Evolutionary conservation across 495 filamentous ascomycete species (phyloP).

Genomic region (Penicillium goetzii): DNA sequence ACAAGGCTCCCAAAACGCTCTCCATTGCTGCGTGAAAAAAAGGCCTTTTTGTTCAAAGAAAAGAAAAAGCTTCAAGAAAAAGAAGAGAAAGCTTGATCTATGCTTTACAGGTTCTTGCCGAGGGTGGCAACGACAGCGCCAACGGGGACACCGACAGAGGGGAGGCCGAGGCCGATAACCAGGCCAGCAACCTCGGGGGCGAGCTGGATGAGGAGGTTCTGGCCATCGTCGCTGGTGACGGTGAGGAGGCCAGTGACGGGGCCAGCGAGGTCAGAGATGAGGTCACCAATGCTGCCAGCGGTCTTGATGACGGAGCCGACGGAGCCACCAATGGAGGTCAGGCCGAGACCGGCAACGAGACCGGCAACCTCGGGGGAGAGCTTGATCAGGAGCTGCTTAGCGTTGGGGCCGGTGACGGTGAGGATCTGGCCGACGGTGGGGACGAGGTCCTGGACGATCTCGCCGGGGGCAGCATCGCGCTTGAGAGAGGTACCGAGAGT

Average conservation of each 20-base stretch:
- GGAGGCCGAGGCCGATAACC: conserved; percentile 44
- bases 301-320: conserved; percentile 36
- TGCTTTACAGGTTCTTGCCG: conserved; percentile 41
- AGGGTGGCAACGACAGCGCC: conserved; percentile 44
- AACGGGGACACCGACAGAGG: conserved; percentile 35
- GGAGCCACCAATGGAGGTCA: conserved; percentile 32
- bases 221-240: conserved; percentile 37
- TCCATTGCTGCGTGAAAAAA: conserved; percentile 31
- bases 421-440: conserved; percentile 36
- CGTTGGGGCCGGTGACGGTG: conserved; percentile 39
- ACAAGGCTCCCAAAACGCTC: conserved; percentile 27
- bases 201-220: conserved; percentile 43
- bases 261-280: conserved; percentile 39
- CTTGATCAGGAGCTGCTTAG: conserved; percentile 40
- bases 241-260: conserved; percentile 40
- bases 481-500: conserved; percentile 32
- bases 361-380: conserved; percentile 36
- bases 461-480: conserved; percentile 27
- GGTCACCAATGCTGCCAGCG: conserved; percentile 42
- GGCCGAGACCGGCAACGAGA: conserved; percentile 39
- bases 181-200: conserved; percentile 38
- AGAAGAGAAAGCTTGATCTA: neutral
- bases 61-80: neutral
- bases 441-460: conserved; percentile 41
- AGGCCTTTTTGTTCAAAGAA: neutral